A percentile compares a stretch with the other conserved stretches of the same genome.
Evolutionary conservation across 2,329 filamentous ascomycete species (phyloP).

Genomic region (Colletotrichum spaethianum): DNA sequence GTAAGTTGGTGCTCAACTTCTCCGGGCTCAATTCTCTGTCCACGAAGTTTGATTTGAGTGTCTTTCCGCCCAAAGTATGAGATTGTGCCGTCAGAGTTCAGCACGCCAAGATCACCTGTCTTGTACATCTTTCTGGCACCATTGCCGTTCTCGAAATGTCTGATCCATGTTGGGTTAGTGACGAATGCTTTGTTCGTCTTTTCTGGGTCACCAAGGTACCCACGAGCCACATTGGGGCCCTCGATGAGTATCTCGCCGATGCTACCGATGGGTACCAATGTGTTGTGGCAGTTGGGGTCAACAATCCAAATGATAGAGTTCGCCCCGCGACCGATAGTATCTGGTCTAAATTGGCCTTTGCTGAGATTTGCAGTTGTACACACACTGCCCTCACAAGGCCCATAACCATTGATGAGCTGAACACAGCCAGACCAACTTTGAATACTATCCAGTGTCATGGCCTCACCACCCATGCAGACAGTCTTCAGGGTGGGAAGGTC

Average conservation of each 20-base stretch:
- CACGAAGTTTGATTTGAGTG: slow-evolving; percentile 51
- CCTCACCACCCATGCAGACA: slow-evolving; percentile 30
- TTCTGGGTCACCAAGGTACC: slow-evolving; percentile 32
- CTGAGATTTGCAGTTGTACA: slow-evolving; percentile 34
- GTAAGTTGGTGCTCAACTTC: slow-evolving; percentile 49
- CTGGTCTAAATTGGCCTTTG: background rate
- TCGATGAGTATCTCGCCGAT: slow-evolving; percentile 49
- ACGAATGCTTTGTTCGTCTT: slow-evolving; percentile 21
- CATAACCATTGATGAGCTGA: slow-evolving; percentile 31
- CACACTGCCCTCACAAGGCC: slow-evolving; percentile 34
- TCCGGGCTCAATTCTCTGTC: slow-evolving; percentile 51
- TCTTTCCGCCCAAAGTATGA: slow-evolving; percentile 47
- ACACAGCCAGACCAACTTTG: slow-evolving; percentile 23
- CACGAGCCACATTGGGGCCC: slow-evolving; percentile 45
- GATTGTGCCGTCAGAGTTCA: slow-evolving; percentile 26
- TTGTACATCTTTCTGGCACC: slow-evolving; percentile 31
- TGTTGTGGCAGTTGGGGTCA: slow-evolving; percentile 42
- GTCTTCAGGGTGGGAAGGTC: slow-evolving; percentile 25
- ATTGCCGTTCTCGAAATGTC: background rate
- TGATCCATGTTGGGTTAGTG: slow-evolving; percentile 18
- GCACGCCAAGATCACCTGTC: slow-evolving; percentile 37
- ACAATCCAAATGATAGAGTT: slow-evolving; percentile 46
- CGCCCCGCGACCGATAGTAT: slow-evolving; percentile 26
- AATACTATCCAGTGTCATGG: slow-evolving; percentile 24
- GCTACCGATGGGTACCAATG: slow-evolving; percentile 44